Base-by-base conservation (phyloP, 2,329 filamentous ascomycete species). In the Lanzia echinophila region DNA sequence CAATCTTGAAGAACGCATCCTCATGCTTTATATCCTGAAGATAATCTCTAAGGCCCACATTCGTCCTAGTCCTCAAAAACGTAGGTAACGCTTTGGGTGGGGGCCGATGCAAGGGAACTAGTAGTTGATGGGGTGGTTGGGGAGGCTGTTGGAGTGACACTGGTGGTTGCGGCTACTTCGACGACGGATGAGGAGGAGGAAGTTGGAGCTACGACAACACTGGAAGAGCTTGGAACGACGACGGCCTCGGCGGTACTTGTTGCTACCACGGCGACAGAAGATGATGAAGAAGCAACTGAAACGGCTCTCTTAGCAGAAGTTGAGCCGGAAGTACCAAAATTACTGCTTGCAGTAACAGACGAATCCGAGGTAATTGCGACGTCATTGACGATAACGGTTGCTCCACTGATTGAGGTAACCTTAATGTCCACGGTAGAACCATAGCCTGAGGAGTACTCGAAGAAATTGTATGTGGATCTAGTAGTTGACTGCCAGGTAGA, bases 381-480 rank as follows among this genome's bases (percentile, higher is more conserved):
- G 19, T 71, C 67, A 58, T 76, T 77, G 7, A 84, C 75, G 6
- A 72, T 68, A 12, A 85, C 70, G 0, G 63, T 72, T 58, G 73
- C 71, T 1, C 82, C 82, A 42, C 72, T 73, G 2, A 69, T 64
- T 56, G 77, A 76, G 1, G 80, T 84, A 36, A 84, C 72, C 56
- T 73, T 75, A 34, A 86, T 72, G 59, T 78, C 73, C 1, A 85
- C 79, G 3, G 67, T 74, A 0, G 73, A 75, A 0, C 80, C 78
- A 61, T 81, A 83, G 0, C 83, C 83, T 54, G 73, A 71, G 0
- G 70, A 54, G 60, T 82, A 75, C 72, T 85, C 76, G 44, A 86
- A 86, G 70, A 75, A 86, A 73, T 86, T 80, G 66, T 82, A 82
- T 28, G 71, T 67, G 53, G 73, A 67, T 46, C 83, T 72, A 2